A percentile compares a stretch with the other conserved stretches of the same genome.
phyloP scores from a whole-genome alignment of 805 yeast species.

The Debaryomyces prosopidis region DNA sequence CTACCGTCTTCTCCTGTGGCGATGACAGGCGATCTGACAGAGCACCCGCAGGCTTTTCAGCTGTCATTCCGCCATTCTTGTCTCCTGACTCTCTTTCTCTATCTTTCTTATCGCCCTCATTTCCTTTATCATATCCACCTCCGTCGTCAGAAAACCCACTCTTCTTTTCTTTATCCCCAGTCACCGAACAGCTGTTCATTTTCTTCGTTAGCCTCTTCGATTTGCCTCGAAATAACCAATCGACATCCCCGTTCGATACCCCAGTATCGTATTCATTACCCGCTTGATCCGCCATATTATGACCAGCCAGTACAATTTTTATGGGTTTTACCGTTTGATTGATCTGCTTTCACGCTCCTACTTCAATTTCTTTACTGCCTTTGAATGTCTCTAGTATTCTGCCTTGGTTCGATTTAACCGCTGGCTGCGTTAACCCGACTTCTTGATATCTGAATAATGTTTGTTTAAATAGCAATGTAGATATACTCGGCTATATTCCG shows the following conservation, averaged over 20 bases:
- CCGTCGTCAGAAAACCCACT: background rate
- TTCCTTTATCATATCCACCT: background rate
- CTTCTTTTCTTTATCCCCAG: background rate
- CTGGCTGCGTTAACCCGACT: background rate
- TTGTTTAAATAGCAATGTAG: too few species aligned
- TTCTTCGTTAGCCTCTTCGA: conserved; percentile 55
- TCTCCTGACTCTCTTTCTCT: background rate
- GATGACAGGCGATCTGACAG: background rate
- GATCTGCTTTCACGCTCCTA: background rate
- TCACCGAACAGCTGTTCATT: conserved; percentile 17
- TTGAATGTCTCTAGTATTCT: too few species aligned
- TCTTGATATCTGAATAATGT: too few species aligned
- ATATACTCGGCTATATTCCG: too few species aligned
- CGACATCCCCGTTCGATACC: conserved; percentile 74
- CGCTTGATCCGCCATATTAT: conserved; percentile 1
- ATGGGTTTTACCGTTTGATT: background rate
- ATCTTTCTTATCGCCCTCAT: background rate
- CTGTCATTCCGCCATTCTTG: background rate
- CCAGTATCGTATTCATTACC: conserved; percentile 40
- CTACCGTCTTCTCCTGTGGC: background rate
- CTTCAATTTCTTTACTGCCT: background rate
- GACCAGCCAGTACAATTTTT: background rate
- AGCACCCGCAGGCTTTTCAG: background rate
- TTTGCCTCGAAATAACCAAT: conserved; percentile 83
- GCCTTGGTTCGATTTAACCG: background rate